A percentile compares a stretch with the other conserved stretches of the same genome.
Conservation (phyloP, 2,329 filamentous ascomycete genomes). For the Neonectria hederae region DNA sequence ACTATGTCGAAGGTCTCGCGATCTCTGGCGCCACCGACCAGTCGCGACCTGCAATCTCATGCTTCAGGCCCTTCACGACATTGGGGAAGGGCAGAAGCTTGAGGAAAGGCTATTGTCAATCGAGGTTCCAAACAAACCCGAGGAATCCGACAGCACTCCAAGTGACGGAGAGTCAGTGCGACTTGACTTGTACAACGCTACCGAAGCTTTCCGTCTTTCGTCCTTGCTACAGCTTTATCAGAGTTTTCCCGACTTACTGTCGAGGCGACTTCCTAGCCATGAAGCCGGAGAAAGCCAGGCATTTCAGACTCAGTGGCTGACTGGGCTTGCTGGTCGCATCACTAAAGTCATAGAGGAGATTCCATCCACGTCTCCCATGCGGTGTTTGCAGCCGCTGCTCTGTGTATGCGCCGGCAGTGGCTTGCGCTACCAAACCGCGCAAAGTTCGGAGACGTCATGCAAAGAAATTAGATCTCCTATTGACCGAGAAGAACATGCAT, state of each 20-base stretch:
- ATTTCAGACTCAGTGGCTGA: slow-evolving; percentile 42
- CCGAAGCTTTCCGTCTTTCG: slow-evolving; percentile 50
- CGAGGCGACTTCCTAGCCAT: slow-evolving; percentile 40
- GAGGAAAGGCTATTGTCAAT: slow-evolving; percentile 31
- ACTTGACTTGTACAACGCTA: slow-evolving; percentile 46
- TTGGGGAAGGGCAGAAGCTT: slow-evolving; percentile 30
- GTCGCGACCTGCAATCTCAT: slow-evolving; percentile 32
- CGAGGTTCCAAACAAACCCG: slow-evolving; percentile 21
- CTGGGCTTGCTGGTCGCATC: slow-evolving; percentile 43
- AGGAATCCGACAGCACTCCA: slow-evolving; percentile 33
- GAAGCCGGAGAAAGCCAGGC: not conserved
- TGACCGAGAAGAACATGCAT: not conserved
- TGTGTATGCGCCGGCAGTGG: slow-evolving; percentile 49
- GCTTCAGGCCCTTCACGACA: slow-evolving; percentile 35
- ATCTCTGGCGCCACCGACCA: slow-evolving; percentile 31
- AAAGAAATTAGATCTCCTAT: not conserved
- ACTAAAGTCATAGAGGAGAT: slow-evolving; percentile 44
- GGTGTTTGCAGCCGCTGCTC: slow-evolving; percentile 48
- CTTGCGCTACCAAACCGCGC: slow-evolving; percentile 30
- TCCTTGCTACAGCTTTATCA: slow-evolving; percentile 53
- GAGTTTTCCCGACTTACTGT: slow-evolving; percentile 48
- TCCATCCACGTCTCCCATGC: slow-evolving; percentile 46
- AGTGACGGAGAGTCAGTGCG: slow-evolving; percentile 42
- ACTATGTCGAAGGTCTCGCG: slow-evolving; percentile 30
- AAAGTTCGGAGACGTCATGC: not conserved